These are phyloP conservation scores for Agastache rugosa DNA, from an alignment of 257 asterid genomes.

Conservation along the genomic window DNA sequence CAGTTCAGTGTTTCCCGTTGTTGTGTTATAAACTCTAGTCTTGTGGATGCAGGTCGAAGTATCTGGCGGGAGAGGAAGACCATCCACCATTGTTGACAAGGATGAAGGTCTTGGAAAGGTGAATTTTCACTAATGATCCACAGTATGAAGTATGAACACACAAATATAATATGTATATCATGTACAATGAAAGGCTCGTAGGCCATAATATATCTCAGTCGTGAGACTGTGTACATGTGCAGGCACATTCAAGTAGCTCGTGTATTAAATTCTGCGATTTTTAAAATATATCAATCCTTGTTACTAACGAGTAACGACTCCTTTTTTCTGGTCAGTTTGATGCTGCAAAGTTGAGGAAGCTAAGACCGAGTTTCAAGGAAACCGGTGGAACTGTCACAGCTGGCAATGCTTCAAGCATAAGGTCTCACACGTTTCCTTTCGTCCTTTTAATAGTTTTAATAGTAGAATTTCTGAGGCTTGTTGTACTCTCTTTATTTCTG, in stretches of 20 bases:
- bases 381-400: conserved; percentile 96
- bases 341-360: conserved; percentile 90
- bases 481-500: background rate
- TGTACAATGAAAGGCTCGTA: background rate
- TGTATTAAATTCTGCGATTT: background rate
- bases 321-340: conserved; percentile 71
- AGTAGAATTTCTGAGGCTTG: background rate
- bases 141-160: background rate
- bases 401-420: conserved; percentile 98
- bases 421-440: conserved; percentile 50
- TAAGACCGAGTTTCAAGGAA: conserved; percentile 97
- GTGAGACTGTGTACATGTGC: conserved; percentile 5
- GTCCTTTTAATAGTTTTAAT: background rate
- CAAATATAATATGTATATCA: background rate
- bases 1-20: conserved; percentile 18
- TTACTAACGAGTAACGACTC: conserved; percentile 11
- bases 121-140: conserved; percentile 30
- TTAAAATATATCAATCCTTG: background rate
- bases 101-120: conserved; percentile 99
- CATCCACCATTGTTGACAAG: conserved; percentile 84
- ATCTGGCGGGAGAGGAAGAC: conserved; percentile 97
- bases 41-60: conserved; percentile 83
- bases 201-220: background rate
- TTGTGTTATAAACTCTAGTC: conserved; percentile 31
- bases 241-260: conserved; percentile 3